A percentile compares a stretch with the other conserved stretches of the same genome.
Conservation (phyloP, 352 stramenopile species). For the Phytophthora ramorum region DNA sequence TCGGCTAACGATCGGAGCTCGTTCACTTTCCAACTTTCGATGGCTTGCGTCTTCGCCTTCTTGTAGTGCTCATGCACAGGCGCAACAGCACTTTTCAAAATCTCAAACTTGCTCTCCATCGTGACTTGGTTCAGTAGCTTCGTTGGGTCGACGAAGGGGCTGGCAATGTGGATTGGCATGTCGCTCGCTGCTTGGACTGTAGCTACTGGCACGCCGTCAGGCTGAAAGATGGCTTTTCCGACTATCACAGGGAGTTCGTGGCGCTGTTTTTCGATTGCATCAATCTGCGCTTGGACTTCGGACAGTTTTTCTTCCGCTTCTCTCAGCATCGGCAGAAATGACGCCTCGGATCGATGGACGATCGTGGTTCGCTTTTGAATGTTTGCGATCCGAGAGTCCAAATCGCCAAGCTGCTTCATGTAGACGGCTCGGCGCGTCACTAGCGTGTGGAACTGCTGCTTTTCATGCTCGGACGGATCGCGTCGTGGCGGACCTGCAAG, state of each 20-base stretch:
- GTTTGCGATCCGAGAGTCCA: conserved; percentile 50
- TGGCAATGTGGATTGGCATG: conserved; percentile 18
- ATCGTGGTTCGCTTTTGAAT: conserved; percentile 61
- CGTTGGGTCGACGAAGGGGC: conserved; percentile 36
- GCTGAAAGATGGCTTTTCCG: conserved; percentile 59
- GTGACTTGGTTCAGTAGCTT: conserved; percentile 55
- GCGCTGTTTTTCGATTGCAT: conserved; percentile 34
- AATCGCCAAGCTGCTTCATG: conserved; percentile 57
- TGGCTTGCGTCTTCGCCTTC: conserved; percentile 48
- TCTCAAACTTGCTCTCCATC: conserved; percentile 70
- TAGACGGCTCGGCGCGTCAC: conserved; percentile 49
- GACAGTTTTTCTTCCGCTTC: conserved; percentile 32
- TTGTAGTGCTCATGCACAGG: conserved; percentile 71
- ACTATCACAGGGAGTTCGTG: conserved; percentile 66
- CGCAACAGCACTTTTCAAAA: conserved; percentile 55
- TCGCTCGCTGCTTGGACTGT: neutral
- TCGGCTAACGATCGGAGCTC: conserved; percentile 56
- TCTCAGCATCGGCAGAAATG: conserved; percentile 46
- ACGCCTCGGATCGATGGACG: conserved; percentile 42
- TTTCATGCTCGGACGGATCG: conserved; percentile 67
- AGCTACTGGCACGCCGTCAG: conserved; percentile 2
- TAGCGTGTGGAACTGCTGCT: conserved; percentile 64
- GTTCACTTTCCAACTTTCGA: conserved; percentile 71
- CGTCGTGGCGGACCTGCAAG: conserved; percentile 69
- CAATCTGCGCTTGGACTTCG: conserved; percentile 36